Evolutionary conservation across 176 grass and related monocot species (phyloP).

Genomic region (Carex cristatella): DNA sequence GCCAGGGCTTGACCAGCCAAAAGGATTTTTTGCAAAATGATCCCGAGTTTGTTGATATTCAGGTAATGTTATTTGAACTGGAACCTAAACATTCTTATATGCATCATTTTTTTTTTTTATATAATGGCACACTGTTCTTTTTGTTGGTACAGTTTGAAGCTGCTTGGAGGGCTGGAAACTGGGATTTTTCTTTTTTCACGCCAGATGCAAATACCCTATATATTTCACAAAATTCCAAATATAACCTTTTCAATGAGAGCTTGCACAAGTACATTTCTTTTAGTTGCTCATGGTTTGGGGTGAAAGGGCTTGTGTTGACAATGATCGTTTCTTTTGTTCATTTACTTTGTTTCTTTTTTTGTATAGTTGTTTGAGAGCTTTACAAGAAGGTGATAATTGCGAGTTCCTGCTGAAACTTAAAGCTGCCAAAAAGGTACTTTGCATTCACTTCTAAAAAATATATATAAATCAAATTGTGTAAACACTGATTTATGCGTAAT

Average conservation of each 20-base stretch:
- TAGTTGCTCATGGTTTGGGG: slow-evolving; percentile 10
- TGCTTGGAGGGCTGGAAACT: slow-evolving; percentile 93
- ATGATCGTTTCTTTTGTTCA: background rate
- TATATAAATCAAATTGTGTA: background rate
- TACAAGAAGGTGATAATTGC: slow-evolving; percentile 65
- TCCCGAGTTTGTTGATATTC: slow-evolving; percentile 81
- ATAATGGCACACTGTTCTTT: background rate
- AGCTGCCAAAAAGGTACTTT: slow-evolving; percentile 65
- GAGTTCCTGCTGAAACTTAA: slow-evolving; percentile 73
- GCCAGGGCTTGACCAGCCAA: slow-evolving; percentile 70
- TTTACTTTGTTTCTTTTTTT: slow-evolving; percentile 26
- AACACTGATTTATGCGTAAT: slow-evolving; percentile 17
- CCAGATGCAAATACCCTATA: slow-evolving; percentile 34
- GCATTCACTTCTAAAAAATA: background rate
- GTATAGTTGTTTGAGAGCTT: slow-evolving; percentile 85
- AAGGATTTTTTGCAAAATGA: slow-evolving; percentile 58
- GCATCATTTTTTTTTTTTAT: background rate
- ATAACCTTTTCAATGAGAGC: slow-evolving; percentile 72
- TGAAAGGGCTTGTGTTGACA: background rate
- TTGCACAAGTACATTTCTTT: slow-evolving; percentile 66
- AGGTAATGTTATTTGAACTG: slow-evolving; percentile 31
- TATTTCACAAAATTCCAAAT: slow-evolving; percentile 29
- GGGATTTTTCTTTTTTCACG: slow-evolving; percentile 84
- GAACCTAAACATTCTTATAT: background rate
- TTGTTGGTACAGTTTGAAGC: slow-evolving; percentile 66